Evolutionary conservation across 768 basidiomycete species (phyloP).

Genomic region (Amanita pallidorosea): DNA sequence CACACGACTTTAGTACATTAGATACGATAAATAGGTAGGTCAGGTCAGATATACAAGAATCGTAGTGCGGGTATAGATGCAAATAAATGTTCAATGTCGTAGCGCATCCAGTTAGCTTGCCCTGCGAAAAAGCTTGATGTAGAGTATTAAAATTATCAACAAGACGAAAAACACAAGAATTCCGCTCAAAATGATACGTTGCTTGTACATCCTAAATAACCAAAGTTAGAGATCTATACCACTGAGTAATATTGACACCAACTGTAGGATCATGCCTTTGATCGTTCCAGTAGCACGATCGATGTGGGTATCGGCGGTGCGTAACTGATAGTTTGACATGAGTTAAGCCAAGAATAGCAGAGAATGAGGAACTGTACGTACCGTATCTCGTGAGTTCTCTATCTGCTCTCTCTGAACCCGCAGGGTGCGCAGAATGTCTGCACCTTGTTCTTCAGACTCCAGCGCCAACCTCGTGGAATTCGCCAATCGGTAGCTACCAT

Average conservation of each 20-base stretch:
- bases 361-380: constrained; percentile 21
- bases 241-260: constrained; percentile 17
- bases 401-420: constrained; percentile 85
- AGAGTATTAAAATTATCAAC: constrained; percentile 64
- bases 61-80: not conserved
- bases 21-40: not conserved
- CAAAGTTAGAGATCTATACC: not conserved
- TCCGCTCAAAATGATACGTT: constrained; percentile 65
- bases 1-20: not conserved
- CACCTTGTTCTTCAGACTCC: constrained; percentile 86
- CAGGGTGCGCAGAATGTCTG: constrained; percentile 75
- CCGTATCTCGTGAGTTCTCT: constrained; percentile 77
- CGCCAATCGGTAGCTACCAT: constrained; percentile 62
- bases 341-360: not conserved
- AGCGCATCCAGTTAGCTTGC: not conserved
- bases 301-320: constrained; percentile 72
- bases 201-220: constrained; percentile 74
- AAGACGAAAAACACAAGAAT: constrained; percentile 74
- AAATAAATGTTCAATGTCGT: not conserved
- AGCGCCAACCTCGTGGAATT: constrained; percentile 83
- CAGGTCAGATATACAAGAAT: not conserved
- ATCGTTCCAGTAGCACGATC: constrained; percentile 83
- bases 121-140: constrained; percentile 34
- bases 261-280: constrained; percentile 90
- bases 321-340: constrained; percentile 35